These are phyloP conservation scores for Penicillium ochrochloron DNA, from an alignment of 495 filamentous ascomycete genomes.

Conservation along the genomic window DNA sequence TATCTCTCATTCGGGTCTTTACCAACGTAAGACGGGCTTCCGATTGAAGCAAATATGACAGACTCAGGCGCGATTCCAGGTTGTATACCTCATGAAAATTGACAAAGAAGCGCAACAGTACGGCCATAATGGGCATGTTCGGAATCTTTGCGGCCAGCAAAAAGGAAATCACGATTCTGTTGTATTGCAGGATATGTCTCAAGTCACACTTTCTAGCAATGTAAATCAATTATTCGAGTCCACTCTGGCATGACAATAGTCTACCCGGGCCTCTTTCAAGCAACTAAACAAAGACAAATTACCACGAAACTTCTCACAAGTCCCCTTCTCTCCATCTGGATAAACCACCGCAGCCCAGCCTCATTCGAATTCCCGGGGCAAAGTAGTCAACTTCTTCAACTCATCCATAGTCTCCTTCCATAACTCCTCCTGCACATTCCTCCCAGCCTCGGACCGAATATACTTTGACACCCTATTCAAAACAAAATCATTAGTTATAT, in stretches of 20 bases:
- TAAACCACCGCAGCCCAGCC: background rate
- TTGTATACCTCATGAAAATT: background rate
- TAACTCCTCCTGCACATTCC: slow-evolving; percentile 16
- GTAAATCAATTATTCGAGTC: too few species aligned
- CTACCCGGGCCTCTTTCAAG: background rate
- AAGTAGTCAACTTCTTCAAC: slow-evolving; percentile 11
- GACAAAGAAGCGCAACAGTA: background rate
- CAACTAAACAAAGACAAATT: background rate
- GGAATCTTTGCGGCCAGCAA: background rate
- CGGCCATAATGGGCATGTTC: background rate
- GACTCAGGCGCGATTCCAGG: background rate
- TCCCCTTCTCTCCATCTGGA: background rate
- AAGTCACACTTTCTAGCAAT: too few species aligned
- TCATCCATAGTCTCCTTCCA: slow-evolving; percentile 25
- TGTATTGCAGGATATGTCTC: background rate
- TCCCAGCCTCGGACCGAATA: slow-evolving; percentile 15
- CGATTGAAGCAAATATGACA: background rate
- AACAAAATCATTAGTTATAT: background rate
- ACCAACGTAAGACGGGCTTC: background rate
- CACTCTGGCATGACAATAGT: too few species aligned
- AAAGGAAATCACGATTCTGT: background rate
- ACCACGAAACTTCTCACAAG: background rate
- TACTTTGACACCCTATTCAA: slow-evolving; percentile 17
- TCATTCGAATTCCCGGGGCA: slow-evolving; percentile 11
- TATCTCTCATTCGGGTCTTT: background rate